Conservation (phyloP, 2,329 filamentous ascomycete species). For the Coleophoma eucalyptorum region DNA sequence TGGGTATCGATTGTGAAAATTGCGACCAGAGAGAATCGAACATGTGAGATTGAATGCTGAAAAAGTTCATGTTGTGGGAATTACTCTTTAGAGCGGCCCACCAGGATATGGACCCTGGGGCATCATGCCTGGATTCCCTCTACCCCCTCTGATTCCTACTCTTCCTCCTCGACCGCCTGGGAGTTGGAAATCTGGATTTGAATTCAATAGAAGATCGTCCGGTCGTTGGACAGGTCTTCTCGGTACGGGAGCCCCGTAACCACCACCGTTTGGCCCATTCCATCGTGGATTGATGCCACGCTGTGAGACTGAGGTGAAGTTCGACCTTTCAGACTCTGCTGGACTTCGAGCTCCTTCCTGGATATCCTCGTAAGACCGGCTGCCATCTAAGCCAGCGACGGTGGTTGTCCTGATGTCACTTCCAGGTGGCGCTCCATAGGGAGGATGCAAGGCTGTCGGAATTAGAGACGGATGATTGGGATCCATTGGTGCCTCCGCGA, state of each 20-base stretch:
- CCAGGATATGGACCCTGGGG: conserved; percentile 51
- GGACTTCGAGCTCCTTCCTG: conserved; percentile 64
- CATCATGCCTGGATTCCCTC: conserved; percentile 40
- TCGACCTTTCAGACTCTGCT: conserved; percentile 72
- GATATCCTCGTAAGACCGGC: conserved; percentile 59
- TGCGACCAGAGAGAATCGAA: background rate
- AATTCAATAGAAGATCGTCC: conserved; percentile 71
- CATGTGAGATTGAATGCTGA: conserved; percentile 11
- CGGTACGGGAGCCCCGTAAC: conserved; percentile 26
- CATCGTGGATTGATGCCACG: conserved; percentile 85
- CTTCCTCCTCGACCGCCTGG: conserved; percentile 35
- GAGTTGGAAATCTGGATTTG: conserved; percentile 83
- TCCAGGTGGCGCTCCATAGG: conserved; percentile 8
- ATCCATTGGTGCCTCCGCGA: conserved; percentile 46
- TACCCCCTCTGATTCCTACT: conserved; percentile 12
- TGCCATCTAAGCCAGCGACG: conserved; percentile 18
- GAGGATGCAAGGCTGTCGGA: conserved; percentile 26
- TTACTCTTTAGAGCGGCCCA: conserved; percentile 11
- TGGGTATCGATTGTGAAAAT: conserved; percentile 8
- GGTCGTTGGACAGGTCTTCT: conserved; percentile 35
- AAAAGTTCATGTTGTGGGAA: conserved; percentile 4
- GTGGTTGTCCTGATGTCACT: conserved; percentile 20
- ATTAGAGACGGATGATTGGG: conserved; percentile 23
- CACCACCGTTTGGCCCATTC: conserved; percentile 41
- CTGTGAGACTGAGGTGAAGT: conserved; percentile 89